Evolutionary conservation across 2,329 filamentous ascomycete species (phyloP), one percentile per base, ranked within the genome.

Genomic region (Fusarium sp.): DNA sequence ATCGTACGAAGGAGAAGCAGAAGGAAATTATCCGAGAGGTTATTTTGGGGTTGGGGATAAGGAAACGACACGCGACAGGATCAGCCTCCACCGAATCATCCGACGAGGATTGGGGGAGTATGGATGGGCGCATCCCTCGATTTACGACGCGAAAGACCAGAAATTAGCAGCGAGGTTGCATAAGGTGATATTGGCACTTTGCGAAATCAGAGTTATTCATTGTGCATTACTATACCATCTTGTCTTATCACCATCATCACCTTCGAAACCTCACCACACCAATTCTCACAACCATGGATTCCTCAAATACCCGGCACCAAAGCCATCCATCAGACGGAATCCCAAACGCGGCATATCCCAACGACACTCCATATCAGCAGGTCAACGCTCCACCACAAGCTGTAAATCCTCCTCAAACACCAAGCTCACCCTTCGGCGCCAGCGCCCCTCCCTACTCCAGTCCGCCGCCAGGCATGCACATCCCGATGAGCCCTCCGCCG

Each of bases 241-340:
- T 9, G 10, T 29, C 26, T 31, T n/a, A 29, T 31, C 6, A 12
- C 40, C 26, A 12, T 10, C 19, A 15, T 41, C 28, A 28, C 3
- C 31, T 19, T 28, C n/a, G 7, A 34, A 34, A 42, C 24, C 28
- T 32, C 28, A 40, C 24, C 24, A 35, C 43, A 13, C 28, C 9
- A 29, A 39, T 13, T n/a, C n/a, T 46, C 43, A 50, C 28, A 39
- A 15, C 34, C 41, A 72, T 71, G 67, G 58, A 67, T 44, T 50
- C 53, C n/a, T 62, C 50, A 48, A 55, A 65, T 28, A 10, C 53
- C 28, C 57, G 42, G 7, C 53, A 62, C 46, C 51, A 57, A 52
- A 62, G 49, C 29, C 71, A 74, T 42, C 72, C 72, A 8, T 73
- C 73, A 22, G 57, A 72, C 25, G 70, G 71, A 13, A 74, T 74